Percentiles rank a stretch among this genome's conserved stretches.
Evolutionary conservation across 768 basidiomycete species (phyloP).

Genomic region (Tephrocybe sp.): DNA sequence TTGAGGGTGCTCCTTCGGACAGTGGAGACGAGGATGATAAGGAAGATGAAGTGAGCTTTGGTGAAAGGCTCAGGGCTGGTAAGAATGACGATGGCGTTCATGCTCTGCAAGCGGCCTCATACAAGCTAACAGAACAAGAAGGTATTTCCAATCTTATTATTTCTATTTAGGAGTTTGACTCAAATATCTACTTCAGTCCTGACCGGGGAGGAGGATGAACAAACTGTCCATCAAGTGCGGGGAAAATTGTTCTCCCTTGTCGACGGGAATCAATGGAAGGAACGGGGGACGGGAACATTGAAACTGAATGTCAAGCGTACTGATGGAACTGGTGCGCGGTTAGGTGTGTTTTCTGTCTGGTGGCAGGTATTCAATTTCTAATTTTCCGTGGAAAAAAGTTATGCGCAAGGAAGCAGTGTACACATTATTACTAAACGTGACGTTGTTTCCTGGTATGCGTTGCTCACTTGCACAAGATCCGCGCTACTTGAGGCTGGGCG

Average conservation of each 20-base stretch:
- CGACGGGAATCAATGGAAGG: constrained; percentile 68
- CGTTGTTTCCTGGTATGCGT: constrained; percentile 76
- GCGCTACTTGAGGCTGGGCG: constrained; percentile 74
- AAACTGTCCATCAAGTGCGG: constrained; percentile 71
- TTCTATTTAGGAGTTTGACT: neutral
- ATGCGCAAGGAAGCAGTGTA: constrained; percentile 88
- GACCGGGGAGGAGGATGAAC: constrained; percentile 83
- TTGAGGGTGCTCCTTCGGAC: constrained; percentile 28
- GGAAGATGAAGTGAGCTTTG: constrained; percentile 48
- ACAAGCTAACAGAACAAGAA: constrained; percentile 66
- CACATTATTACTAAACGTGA: constrained; percentile 68
- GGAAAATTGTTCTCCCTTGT: constrained; percentile 70
- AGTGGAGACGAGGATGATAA: constrained; percentile 48
- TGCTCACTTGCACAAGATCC: constrained; percentile 73
- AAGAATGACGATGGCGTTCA: constrained; percentile 54
- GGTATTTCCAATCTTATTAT: constrained; percentile 34
- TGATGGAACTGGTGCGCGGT: constrained; percentile 67
- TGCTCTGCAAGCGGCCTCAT: constrained; percentile 42
- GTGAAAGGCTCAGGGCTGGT: constrained; percentile 62
- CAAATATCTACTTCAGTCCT: constrained; percentile 38
- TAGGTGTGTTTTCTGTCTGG: constrained; percentile 43
- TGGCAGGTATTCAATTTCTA: neutral
- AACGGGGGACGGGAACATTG: constrained; percentile 69
- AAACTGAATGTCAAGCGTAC: constrained; percentile 63
- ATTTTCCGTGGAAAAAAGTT: constrained; percentile 44